Evolutionary conservation across 257 asterid species (phyloP).

Genomic region (Catharanthus roseus): DNA sequence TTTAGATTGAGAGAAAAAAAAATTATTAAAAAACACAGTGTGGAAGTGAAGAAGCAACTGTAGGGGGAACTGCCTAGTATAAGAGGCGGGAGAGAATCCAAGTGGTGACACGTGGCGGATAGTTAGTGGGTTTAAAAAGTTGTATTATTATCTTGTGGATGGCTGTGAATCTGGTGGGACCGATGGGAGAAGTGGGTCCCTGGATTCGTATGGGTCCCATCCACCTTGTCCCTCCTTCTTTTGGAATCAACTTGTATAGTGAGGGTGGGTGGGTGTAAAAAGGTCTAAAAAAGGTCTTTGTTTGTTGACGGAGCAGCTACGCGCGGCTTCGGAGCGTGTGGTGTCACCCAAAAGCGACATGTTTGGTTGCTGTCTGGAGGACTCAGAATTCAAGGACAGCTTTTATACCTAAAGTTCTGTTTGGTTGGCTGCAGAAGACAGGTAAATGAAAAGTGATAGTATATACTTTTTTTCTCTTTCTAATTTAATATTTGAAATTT

Average conservation of each 20-base stretch:
- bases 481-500: too few species aligned
- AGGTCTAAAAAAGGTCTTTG: too few species aligned
- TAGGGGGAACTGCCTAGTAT: conserved; percentile 6
- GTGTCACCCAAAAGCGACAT: neutral
- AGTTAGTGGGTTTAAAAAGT: conserved; percentile 40
- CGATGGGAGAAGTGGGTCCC: neutral
- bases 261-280: too few species aligned
- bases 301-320: too few species aligned
- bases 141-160: conserved; percentile 46
- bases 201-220: neutral
- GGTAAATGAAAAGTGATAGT: too few species aligned
- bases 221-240: neutral
- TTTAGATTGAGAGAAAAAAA: too few species aligned
- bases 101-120: conserved; percentile 41
- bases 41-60: conserved; percentile 2
- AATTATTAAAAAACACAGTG: neutral
- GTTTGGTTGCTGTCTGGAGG: neutral
- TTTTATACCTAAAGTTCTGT: too few species aligned
- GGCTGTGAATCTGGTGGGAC: conserved; percentile 23
- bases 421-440: too few species aligned
- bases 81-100: conserved; percentile 24
- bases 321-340: neutral
- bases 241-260: conserved; percentile 24
- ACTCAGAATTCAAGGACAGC: too few species aligned
- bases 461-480: too few species aligned